These are phyloP conservation scores for Phytophthora citrophthora DNA, from an alignment of 352 stramenopile species.

Conservation along the genomic window DNA sequence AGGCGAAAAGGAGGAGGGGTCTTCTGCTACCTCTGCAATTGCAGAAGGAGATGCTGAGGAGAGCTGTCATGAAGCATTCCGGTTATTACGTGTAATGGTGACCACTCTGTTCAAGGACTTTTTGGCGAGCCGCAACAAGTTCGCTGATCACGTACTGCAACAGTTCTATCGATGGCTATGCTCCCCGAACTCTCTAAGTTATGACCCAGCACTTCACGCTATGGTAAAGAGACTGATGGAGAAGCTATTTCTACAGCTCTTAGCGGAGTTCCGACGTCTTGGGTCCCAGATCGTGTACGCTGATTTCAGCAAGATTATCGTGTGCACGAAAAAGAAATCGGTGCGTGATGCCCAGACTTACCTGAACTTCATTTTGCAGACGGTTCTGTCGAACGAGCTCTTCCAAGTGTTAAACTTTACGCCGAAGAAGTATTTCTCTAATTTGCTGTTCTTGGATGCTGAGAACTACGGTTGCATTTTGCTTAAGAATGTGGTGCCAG, in stretches of 20 bases:
- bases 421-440: slow-evolving; percentile 86
- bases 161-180: slow-evolving; percentile 96
- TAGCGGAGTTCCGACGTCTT: slow-evolving; percentile 94
- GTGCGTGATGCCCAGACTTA: slow-evolving; percentile 93
- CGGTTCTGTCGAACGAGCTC: slow-evolving; percentile 83
- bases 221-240: slow-evolving; percentile 97
- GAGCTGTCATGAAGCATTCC: slow-evolving; percentile 92
- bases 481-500: slow-evolving; percentile 46
- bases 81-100: slow-evolving; percentile 92
- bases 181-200: slow-evolving; percentile 90
- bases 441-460: slow-evolving; percentile 95
- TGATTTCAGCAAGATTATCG: slow-evolving; percentile 76
- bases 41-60: slow-evolving; percentile 81
- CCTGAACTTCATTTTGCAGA: slow-evolving; percentile 95
- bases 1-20: slow-evolving; percentile 16
- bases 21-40: slow-evolving; percentile 18
- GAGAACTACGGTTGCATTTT: slow-evolving; percentile 96
- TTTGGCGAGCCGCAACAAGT: slow-evolving; percentile 85
- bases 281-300: slow-evolving; percentile 95
- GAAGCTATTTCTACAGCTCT: slow-evolving; percentile 92
- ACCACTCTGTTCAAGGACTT: slow-evolving; percentile 95
- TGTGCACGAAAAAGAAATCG: slow-evolving; percentile 72
- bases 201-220: slow-evolving; percentile 94
- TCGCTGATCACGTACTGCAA: slow-evolving; percentile 96
- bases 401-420: slow-evolving; percentile 86